Evolutionary conservation across 495 filamentous ascomycete genomes (phyloP), one percentile per base, ranked within the genome.

Genomic region (Neurospora pannonica): DNA sequence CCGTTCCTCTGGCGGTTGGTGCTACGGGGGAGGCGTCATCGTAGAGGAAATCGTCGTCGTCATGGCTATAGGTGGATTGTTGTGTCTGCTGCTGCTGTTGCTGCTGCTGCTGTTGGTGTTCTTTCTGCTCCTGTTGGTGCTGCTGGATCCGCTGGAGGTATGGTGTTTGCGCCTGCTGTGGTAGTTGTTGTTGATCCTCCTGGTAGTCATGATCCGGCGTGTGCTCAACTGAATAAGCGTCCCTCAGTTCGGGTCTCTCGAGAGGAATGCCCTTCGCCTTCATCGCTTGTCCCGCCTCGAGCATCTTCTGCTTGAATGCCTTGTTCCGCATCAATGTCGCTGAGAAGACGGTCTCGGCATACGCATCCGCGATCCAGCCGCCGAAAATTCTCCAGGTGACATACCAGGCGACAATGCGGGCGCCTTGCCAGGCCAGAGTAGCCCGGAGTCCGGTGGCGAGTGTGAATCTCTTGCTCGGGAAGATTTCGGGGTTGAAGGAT

Each of bases 1-100:
- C 7, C 70, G 67, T 70, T 67, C 71, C 71, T 46, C 71, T 81
- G 19, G 75, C 71, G 1, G 82, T 62, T 7, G 75, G 76, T 2
- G 83, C 76, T 8, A 84, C 78, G 38, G 83, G 84, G 15, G 84
- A 85, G 38, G 81, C 84, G 39, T 84, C 83, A 39, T 82, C 83
- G 37, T 82, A 83, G 7, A 83, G 74, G 73, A 78, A 80, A 2
- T 24, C 76, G 46, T 82, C 81, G 62, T 82, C 78, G 39, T 80
- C 75, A 7, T 71, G 70, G 38, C 43, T 70, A 21, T 42, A 70
- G 39, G 36, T 15, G 39, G 71, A 37, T 54, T 62, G 21, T 54
- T 60, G 71, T 38, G 4, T 15, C 31, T 36, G 71, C n/a, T 62
- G 39, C 39, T 71, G 75, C 17, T 21, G 40, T 8, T 37, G 34